Percentiles rank a stretch among this genome's conserved stretches.
These are phyloP conservation scores for Actinomortierella wolfii DNA, from an alignment of 371 early-diverging fungal species.

Conservation along the genomic window DNA sequence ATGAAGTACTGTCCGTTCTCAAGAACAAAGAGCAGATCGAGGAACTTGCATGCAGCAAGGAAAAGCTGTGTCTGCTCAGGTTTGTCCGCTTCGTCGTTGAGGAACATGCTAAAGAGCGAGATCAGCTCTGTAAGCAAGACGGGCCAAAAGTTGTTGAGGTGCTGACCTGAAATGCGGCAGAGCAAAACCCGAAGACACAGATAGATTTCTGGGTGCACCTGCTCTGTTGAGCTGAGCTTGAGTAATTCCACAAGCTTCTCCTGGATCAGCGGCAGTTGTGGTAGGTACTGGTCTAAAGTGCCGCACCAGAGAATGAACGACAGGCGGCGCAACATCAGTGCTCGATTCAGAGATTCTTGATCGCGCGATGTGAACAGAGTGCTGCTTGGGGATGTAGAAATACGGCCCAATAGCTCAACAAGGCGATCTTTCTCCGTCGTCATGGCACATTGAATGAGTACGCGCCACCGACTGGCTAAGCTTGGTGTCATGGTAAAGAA, in stretches of 20 bases:
- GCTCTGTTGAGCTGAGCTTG: conserved; percentile 67
- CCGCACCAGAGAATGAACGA: conserved; percentile 83
- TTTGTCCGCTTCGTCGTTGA: conserved; percentile 54
- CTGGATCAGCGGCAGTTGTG: conserved; percentile 81
- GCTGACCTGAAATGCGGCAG: conserved; percentile 77
- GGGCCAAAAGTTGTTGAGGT: conserved; percentile 89
- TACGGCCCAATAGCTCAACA: conserved; percentile 70
- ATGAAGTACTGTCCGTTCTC: conserved; percentile 85
- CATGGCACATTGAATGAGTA: conserved; percentile 69
- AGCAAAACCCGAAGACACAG: conserved; percentile 83
- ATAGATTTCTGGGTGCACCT: conserved; percentile 84
- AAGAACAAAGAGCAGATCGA: conserved; percentile 81
- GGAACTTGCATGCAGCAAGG: conserved; percentile 85
- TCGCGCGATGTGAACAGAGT: conserved; percentile 85
- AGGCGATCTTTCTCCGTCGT: conserved; percentile 76
- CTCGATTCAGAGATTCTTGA: conserved; percentile 74
- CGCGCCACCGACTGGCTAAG: conserved; percentile 66
- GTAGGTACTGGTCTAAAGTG: conserved; percentile 76
- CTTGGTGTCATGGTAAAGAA: conserved; percentile 70
- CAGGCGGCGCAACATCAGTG: conserved; percentile 73
- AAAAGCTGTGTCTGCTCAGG: conserved; percentile 78
- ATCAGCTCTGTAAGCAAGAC: conserved; percentile 86
- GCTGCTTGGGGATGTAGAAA: conserved; percentile 72
- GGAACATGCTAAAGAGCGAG: conserved; percentile 61
- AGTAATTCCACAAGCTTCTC: conserved; percentile 90